phyloP scores from a whole-genome alignment of 106 monocot species.

The Chionographis japonica region DNA sequence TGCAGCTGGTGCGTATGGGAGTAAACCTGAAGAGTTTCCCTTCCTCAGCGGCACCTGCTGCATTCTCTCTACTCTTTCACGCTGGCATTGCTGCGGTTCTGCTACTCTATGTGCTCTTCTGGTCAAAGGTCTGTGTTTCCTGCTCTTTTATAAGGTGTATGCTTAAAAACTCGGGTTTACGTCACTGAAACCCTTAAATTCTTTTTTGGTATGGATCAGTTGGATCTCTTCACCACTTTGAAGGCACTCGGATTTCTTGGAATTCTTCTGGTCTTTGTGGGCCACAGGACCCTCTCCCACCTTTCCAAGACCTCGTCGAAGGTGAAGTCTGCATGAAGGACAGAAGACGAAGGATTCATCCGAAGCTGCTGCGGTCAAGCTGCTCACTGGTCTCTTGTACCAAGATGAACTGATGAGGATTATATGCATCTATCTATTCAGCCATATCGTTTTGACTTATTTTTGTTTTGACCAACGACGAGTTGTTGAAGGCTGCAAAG shows the following conservation, averaged over 20 bases:
- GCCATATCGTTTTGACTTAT: too few relatives aligned
- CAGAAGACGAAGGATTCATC: too few relatives aligned
- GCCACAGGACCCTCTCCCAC: conserved; percentile 76
- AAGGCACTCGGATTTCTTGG: conserved; percentile 68
- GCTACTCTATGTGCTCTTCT: conserved; percentile 77
- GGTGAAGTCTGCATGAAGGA: conserved; percentile 67
- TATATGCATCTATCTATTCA: too few relatives aligned
- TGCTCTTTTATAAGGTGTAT: too few relatives aligned
- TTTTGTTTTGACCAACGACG: too few relatives aligned
- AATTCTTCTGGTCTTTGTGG: conserved; percentile 70
- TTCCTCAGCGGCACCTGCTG: conserved; percentile 45
- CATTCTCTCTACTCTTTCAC: conserved; percentile 75
- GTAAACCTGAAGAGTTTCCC: conserved; percentile 80
- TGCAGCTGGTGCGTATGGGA: conserved; percentile 63
- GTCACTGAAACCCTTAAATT: not conserved
- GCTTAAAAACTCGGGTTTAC: too few relatives aligned
- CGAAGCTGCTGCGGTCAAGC: too few relatives aligned
- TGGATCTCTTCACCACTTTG: conserved; percentile 90
- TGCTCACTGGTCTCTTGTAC: too few relatives aligned
- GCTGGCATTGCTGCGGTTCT: conserved; percentile 81
- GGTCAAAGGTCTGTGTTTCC: conserved; percentile 64
- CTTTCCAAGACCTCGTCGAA: conserved; percentile 73
- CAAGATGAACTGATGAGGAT: too few relatives aligned
- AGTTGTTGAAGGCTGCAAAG: too few relatives aligned
- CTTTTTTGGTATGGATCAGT: conserved; percentile 32